Conservation (phyloP, 192 early-diverging fungal species). For the Backusella psychrophila region DNA sequence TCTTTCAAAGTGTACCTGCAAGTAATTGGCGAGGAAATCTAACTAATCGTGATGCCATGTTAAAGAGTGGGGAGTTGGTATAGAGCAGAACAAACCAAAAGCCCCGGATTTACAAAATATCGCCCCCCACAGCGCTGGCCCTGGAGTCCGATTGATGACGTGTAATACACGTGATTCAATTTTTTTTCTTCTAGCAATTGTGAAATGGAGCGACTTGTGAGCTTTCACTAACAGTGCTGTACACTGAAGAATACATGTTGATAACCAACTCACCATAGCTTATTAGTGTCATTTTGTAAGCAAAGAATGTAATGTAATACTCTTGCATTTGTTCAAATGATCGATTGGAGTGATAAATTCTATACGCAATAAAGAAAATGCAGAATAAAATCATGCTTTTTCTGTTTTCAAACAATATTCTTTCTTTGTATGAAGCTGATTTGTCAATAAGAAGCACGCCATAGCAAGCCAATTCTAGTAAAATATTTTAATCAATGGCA, state of each 20-base stretch:
- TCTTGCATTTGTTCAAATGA: background rate
- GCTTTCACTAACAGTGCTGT: no score
- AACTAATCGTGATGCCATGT: slow-evolving; percentile 16
- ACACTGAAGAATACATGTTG: no score
- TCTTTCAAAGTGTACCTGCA: slow-evolving; percentile 3
- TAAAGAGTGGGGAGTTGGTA: slow-evolving; percentile 15
- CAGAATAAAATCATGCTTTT: background rate
- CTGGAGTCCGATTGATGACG: slow-evolving; percentile 2
- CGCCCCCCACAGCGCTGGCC: slow-evolving; percentile 2
- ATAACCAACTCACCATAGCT: background rate
- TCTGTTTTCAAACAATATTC: background rate
- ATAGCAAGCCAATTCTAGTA: background rate
- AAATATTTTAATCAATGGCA: background rate
- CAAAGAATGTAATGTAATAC: background rate
- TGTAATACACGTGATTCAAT: background rate
- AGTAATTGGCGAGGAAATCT: slow-evolving; percentile 12
- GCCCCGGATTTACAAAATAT: slow-evolving; percentile 7
- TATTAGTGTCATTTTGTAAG: background rate
- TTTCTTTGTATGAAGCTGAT: background rate
- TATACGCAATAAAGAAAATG: background rate
- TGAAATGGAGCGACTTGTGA: no score
- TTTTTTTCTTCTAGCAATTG: background rate
- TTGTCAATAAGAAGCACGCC: background rate
- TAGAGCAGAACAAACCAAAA: background rate
- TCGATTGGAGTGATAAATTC: background rate